Percentiles rank a stretch among this genome's conserved stretches.
Conservation (phyloP, 805 yeast species). For the Wickerhamiella bombiphila region DNA sequence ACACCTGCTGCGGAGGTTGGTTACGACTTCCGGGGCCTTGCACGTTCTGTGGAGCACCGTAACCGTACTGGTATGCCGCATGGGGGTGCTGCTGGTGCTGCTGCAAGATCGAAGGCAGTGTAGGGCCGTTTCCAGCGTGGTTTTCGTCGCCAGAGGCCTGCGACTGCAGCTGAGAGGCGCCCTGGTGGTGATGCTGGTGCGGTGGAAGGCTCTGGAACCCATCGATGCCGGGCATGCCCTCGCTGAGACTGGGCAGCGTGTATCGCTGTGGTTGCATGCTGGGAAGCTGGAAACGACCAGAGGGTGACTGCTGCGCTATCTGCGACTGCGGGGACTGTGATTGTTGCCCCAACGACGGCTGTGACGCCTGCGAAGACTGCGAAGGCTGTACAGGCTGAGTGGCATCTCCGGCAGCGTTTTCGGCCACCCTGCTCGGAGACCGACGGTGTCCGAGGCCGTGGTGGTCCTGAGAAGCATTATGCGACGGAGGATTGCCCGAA, state of each 20-base stretch:
- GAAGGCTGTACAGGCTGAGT: too few species aligned
- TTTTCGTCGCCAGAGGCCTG: constrained; percentile 11
- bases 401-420: too few species aligned
- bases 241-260: constrained; percentile 15
- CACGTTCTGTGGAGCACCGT: not conserved
- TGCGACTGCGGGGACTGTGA: not conserved
- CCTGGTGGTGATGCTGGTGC: constrained; percentile 4
- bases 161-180: constrained; percentile 4
- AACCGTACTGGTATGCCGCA: constrained; percentile 8
- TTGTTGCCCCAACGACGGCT: not conserved
- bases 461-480: too few species aligned
- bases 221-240: constrained; percentile 15
- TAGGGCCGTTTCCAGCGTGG: not conserved
- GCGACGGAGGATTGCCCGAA: too few species aligned
- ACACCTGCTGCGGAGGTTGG: constrained; percentile 5
- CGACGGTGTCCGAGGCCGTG: too few species aligned
- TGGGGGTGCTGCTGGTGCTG: constrained; percentile 9
- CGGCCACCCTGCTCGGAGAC: too few species aligned
- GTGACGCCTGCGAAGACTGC: not conserved
- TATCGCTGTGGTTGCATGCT: constrained; percentile 8
- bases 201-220: constrained; percentile 12
- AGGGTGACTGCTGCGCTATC: not conserved
- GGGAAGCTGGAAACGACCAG: not conserved
- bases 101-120: constrained; percentile 12
- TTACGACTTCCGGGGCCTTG: constrained; percentile 4